A percentile compares a stretch with the other conserved stretches of the same genome.
Conservation (phyloP, 495 filamentous ascomycete species). For the Xylaria sp. region DNA sequence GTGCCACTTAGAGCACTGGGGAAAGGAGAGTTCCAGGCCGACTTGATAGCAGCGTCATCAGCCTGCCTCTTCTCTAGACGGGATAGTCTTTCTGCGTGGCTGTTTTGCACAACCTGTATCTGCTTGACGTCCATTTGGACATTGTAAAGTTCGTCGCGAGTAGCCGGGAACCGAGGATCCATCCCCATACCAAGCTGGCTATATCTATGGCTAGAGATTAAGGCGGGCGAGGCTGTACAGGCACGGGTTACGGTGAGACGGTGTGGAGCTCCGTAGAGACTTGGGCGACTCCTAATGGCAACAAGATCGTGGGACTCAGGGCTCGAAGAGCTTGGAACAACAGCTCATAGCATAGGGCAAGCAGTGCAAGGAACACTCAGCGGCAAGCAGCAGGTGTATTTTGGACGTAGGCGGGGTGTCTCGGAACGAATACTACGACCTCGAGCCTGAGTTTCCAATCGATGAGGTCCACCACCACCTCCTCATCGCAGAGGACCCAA, state of each 20-base stretch:
- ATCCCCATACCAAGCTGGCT: conserved; percentile 49
- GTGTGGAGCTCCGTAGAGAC: not conserved
- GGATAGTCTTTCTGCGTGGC: conserved; percentile 80
- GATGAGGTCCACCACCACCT: conserved; percentile 50
- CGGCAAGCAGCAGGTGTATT: not conserved
- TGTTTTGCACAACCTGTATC: conserved; percentile 76
- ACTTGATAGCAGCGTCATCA: conserved; percentile 80
- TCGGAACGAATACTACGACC: conserved; percentile 28
- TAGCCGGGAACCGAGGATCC: conserved; percentile 60
- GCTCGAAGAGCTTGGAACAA: conserved; percentile 27
- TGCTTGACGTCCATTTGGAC: conserved; percentile 88
- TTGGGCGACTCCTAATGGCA: not conserved
- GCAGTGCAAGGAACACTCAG: conserved; percentile 17
- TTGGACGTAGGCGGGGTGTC: conserved; percentile 27
- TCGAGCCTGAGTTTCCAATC: conserved; percentile 40
- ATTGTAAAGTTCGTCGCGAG: conserved; percentile 80
- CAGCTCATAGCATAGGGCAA: conserved; percentile 37
- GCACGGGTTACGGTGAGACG: conserved; percentile 7
- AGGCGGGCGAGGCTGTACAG: conserved; percentile 24
- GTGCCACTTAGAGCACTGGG: conserved; percentile 78
- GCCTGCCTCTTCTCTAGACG: conserved; percentile 83
- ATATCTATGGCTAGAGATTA: conserved; percentile 25
- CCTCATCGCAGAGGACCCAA: conserved; percentile 52
- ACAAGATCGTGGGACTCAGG: conserved; percentile 17
- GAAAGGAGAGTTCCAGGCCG: conserved; percentile 89